Conservation (phyloP, 768 basidiomycete genomes). For the Royoungia palumana region DNA sequence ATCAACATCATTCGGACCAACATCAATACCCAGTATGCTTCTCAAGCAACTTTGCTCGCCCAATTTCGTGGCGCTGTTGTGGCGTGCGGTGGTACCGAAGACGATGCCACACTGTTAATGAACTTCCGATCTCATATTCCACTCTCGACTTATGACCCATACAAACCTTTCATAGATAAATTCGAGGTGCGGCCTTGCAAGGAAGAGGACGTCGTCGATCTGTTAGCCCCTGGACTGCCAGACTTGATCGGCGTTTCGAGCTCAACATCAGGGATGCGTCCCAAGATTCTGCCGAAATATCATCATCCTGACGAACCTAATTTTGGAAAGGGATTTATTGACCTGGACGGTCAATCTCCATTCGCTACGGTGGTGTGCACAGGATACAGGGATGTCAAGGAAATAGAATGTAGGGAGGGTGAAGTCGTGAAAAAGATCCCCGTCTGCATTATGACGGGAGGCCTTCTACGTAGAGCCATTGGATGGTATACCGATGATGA, state of each 20-base stretch:
- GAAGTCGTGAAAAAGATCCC: conserved; percentile 9
- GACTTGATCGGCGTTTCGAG: conserved; percentile 3
- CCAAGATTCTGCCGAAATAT: conserved; percentile 8
- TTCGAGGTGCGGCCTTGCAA: conserved; percentile 8
- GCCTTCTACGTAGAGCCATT: neutral
- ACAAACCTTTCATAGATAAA: conserved; percentile 7
- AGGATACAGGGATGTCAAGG: neutral
- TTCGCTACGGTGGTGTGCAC: neutral
- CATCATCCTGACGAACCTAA: neutral
- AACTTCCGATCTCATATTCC: conserved; percentile 2
- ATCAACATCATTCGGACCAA: conserved; percentile 1
- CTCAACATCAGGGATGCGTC: conserved; percentile 4
- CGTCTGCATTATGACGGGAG: neutral
- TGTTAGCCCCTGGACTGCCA: conserved; percentile 14
- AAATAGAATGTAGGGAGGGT: neutral
- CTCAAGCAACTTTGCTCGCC: neutral
- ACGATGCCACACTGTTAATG: conserved; percentile 1
- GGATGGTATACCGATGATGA: conserved; percentile 14
- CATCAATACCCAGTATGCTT: conserved; percentile 1
- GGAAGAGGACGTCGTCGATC: conserved; percentile 6
- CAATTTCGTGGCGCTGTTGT: neutral
- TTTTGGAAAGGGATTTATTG: no score
- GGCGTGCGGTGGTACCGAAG: neutral
- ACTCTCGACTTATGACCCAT: conserved; percentile 5
- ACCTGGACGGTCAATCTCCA: neutral